A percentile compares a stretch with the other conserved stretches of the same genome.
phyloP scores from a whole-genome alignment of 129 eudicot species.

The Escallonia rubra region DNA sequence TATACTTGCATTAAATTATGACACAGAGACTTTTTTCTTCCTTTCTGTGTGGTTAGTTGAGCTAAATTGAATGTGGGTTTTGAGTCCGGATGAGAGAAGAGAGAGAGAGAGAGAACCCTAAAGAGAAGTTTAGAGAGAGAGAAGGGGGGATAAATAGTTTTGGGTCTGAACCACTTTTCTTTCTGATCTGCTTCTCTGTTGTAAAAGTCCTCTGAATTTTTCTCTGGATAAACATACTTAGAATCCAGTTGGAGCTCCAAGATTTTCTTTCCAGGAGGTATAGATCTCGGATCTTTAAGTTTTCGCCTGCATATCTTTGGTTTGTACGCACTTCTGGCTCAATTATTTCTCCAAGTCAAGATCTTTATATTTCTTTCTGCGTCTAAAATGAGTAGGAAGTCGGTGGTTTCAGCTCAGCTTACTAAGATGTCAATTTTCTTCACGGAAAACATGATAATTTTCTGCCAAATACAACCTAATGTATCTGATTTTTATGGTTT shows the following conservation, averaged over 20 bases:
- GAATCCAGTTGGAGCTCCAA: slow-evolving; percentile 9
- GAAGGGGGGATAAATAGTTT: slow-evolving; percentile 15
- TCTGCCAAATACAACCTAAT: too few species aligned
- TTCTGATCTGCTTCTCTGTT: slow-evolving; percentile 47
- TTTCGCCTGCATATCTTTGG: slow-evolving; percentile 1
- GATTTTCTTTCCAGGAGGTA: slow-evolving; percentile 28
- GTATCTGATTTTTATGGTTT: background rate
- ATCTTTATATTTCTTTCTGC: background rate
- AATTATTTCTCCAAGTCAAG: background rate
- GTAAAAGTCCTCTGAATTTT: slow-evolving; percentile 18
- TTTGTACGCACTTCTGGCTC: background rate
- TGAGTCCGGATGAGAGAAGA: slow-evolving; percentile 38
- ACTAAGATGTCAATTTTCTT: too few species aligned
- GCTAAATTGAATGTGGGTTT: slow-evolving; percentile 45
- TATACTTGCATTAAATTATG: too few species aligned
- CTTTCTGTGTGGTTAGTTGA: slow-evolving; percentile 18
- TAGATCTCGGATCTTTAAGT: slow-evolving; percentile 40
- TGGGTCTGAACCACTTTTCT: slow-evolving; percentile 29
- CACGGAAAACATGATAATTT: too few species aligned
- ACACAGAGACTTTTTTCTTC: background rate
- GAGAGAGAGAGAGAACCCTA: slow-evolving; percentile 13
- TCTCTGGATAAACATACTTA: background rate
- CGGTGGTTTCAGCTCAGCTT: too few species aligned
- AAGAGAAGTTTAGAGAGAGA: background rate
- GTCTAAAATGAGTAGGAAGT: background rate